Base-by-base conservation (phyloP, 495 filamentous ascomycete genomes). In the Neurospora sp. region DNA sequence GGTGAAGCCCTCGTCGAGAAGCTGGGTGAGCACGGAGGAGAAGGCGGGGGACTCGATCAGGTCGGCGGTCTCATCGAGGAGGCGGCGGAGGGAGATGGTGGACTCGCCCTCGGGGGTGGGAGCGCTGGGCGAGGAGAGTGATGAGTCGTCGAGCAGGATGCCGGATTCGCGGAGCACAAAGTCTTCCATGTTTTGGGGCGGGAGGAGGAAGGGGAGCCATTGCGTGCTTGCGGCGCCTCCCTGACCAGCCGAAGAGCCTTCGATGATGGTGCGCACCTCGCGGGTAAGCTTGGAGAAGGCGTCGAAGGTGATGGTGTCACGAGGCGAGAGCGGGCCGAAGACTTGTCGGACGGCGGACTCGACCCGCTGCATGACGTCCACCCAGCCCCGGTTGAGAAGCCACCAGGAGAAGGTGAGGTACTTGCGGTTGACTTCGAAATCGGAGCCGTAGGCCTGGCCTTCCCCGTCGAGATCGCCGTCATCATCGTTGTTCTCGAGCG, bases 371-470 rank as follows among this genome's bases (percentile, higher is more conserved):
- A 92, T 91, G 72, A 98, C 83, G 66, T 91, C 86, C 73, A 90
- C 90, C 91, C 93, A 97, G 72, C 96, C 96, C 44, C 90, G 89
- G 83, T 98, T 93, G 54, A 99, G 86, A 31, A 99, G 84, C 96
- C 96, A 98, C 96, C 96, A 99, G 79, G 92, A 95, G 81, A 98
- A 97, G 70, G 93, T 94, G 42, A 99, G 87, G 79, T 98, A 99
- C 75, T 91, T 91, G 73, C 93, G 86, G 82, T 99, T 98, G 44
- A 94, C 96, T 76, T 97, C 94, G 75, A 96, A 96, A 81, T 98
- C 96, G 77, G 91, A 92, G 6, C 94, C 93, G 79, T 96, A 92
- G 8, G 91, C 89, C 75, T 92, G 90, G 44, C 92, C 92, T 12
- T 88, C 83, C 74, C 91, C 89, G 75, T 92, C 93, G 78, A 96